Evolutionary conservation across 176 grass and related monocot species (phyloP), one percentile per base, ranked within the genome.

Genomic region (Carex scoparia): DNA sequence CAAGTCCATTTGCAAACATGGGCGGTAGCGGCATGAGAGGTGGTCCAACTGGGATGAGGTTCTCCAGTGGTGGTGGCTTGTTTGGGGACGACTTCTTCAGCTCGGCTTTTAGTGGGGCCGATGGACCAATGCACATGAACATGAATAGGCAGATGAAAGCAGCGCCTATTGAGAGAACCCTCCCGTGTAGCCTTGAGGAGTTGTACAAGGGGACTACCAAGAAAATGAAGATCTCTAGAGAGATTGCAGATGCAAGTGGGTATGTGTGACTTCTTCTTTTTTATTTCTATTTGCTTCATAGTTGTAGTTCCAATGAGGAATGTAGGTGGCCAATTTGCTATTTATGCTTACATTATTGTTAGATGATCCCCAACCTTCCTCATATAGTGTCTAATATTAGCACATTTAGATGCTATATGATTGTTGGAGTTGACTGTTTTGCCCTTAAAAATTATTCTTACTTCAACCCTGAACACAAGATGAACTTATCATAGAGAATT

Each of bases 201-300:
- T 85, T 98, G 31, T 98, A 94, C 86, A 98, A 93, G 58, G 93
- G 95, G 6, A 93, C 91, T 10, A 98, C 95, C 1, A 98, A 98
- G 69, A 98, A 94, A 86, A 94, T 94, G 95, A 98, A 94, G 91
- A 94, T 94, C 44, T 98, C 91, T 74, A 92, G 93, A 70, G 91
- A 94, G 66, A 94, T 98, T 27, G 89, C 94, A 3, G 94, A 97
- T 63, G 79, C 79, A 33, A 97, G 94, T 70, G 94, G 94, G 94
- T 96, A 51, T 78, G 85, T 87, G 0, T 55, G 11, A 62, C 15
- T 48, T 58, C 46, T 55, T 65, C 54, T 68, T 1, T 86, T 5
- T 13, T 30, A 61, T 1, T 1, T 59, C 4, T 13, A 59, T 70
- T 78, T 77, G 54, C 1, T 33, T 15, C 0, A 63, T 48, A 58